Conservation (phyloP, 2,329 filamentous ascomycete genomes). For the Scolecobasidium constrictum region DNA sequence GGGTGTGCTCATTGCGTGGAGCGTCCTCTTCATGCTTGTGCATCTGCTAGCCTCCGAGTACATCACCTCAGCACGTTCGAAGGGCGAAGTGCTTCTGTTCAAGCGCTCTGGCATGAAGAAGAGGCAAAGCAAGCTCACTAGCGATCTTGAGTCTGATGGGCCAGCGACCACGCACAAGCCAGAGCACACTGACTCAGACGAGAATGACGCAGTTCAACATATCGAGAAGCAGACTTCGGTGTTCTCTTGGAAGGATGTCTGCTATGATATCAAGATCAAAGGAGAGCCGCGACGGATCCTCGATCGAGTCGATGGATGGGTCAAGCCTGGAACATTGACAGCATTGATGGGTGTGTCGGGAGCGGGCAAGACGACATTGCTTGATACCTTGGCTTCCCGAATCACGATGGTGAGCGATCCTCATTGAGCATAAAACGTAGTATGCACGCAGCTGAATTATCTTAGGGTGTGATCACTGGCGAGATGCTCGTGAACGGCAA, state of each 20-base stretch:
- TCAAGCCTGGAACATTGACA: slow-evolving; percentile 45
- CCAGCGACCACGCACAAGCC: not conserved
- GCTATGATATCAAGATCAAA: slow-evolving; percentile 43
- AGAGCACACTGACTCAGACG: not conserved
- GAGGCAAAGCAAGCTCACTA: not conserved
- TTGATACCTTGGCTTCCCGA: slow-evolving; percentile 67
- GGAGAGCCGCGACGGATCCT: slow-evolving; percentile 39
- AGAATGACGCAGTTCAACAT: not conserved
- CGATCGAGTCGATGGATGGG: slow-evolving; percentile 43
- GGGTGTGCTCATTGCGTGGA: slow-evolving; percentile 12
- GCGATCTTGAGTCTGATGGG: not conserved
- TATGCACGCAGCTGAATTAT: too few species aligned
- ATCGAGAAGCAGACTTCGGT: not conserved
- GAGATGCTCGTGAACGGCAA: slow-evolving; percentile 61
- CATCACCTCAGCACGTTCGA: not conserved
- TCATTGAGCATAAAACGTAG: too few species aligned
- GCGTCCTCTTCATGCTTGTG: slow-evolving; percentile 46
- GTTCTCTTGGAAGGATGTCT: slow-evolving; percentile 42
- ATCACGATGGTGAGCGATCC: too few species aligned
- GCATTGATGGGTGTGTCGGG: slow-evolving; percentile 54
- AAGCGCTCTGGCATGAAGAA: not conserved
- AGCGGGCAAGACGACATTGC: slow-evolving; percentile 72
- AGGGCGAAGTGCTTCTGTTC: not conserved
- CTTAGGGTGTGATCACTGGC: slow-evolving; percentile 53
- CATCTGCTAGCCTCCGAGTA: not conserved